Evolutionary conservation across 148 eudicot species (phyloP).

Genomic region (Dianthus caryophyllus): DNA sequence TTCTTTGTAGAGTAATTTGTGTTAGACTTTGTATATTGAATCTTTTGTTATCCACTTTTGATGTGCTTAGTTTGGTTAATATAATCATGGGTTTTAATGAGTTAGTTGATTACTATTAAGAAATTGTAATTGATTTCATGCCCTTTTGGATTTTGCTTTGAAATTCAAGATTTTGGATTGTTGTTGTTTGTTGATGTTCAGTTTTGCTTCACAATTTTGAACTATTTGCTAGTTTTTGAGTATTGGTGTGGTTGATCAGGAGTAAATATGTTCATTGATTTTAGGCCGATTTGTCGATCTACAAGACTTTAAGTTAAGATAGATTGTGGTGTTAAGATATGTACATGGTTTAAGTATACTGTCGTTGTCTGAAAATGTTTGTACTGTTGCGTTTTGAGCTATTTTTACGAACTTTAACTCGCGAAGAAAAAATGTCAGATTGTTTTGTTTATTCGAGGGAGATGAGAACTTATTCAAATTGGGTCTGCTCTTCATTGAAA

Average conservation of each 20-base stretch:
- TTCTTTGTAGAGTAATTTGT: no score
- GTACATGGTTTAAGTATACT: background rate
- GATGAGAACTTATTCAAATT: background rate
- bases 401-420: background rate
- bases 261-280: background rate
- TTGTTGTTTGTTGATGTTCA: background rate
- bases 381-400: background rate
- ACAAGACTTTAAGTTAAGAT: background rate
- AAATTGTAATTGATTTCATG: background rate
- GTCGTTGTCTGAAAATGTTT: background rate
- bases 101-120: background rate
- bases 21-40: no score
- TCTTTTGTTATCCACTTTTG: background rate
- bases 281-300: background rate
- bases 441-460: background rate
- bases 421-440: background rate
- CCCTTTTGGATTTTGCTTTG: background rate
- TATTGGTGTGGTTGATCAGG: background rate
- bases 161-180: background rate
- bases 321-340: background rate
- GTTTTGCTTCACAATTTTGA: background rate
- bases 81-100: background rate
- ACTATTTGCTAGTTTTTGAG: background rate
- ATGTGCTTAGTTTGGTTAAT: conserved; percentile 8
- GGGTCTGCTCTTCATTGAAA: background rate